Conservation (phyloP, 2,329 filamentous ascomycete genomes). For the Cladosporium sp. region DNA sequence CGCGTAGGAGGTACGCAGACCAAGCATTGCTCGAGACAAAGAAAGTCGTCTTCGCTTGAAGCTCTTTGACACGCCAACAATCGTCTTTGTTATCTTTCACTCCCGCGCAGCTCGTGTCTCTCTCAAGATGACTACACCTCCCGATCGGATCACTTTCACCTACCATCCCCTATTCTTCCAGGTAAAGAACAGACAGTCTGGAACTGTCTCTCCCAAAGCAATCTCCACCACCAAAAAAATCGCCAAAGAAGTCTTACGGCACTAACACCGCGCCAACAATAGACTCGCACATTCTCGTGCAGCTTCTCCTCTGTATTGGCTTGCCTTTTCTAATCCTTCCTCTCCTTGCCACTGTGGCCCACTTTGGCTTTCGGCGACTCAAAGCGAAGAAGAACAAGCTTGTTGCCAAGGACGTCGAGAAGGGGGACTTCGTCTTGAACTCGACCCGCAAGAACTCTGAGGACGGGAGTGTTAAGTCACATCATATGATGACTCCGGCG, state of each 20-base stretch:
- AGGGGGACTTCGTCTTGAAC: not conserved
- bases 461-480: not conserved
- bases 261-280: not conserved
- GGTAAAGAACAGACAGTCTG: not conserved
- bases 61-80: not conserved
- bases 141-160: not conserved
- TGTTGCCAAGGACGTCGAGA: not conserved
- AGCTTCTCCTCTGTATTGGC: constrained; percentile 7
- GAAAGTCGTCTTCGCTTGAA: not conserved
- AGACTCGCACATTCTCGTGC: not conserved
- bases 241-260: not conserved
- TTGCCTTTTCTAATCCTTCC: constrained; percentile 4
- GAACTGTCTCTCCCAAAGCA: not conserved
- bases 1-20: not conserved
- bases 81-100: not conserved
- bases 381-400: not conserved
- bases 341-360: not conserved
- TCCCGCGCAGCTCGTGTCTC: not conserved
- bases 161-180: not conserved
- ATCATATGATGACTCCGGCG: not conserved
- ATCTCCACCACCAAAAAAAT: not conserved
- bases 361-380: not conserved
- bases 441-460: too few relatives aligned
- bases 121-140: not conserved
- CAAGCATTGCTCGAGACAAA: not conserved